phyloP scores from a whole-genome alignment of 2,329 filamentous ascomycete genomes.

The Trichophyton rubrum region DNA sequence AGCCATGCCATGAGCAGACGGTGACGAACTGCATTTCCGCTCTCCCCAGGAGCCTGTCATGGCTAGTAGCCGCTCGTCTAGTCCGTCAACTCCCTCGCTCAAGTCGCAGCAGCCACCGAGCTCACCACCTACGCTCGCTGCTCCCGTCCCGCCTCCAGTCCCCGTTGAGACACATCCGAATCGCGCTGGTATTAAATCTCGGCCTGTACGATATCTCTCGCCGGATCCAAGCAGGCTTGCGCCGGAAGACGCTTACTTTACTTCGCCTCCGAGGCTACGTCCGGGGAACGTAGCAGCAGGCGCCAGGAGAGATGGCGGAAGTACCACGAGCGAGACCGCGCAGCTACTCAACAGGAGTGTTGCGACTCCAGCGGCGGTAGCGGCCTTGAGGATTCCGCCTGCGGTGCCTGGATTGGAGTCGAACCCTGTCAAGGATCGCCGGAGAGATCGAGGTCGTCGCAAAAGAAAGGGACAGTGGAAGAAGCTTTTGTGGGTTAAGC shows the following conservation, averaged over 20 bases:
- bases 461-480: conserved; percentile 70
- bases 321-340: conserved; percentile 27
- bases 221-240: conserved; percentile 58
- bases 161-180: conserved; percentile 37
- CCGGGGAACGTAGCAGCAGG: conserved; percentile 18
- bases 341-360: conserved; percentile 28
- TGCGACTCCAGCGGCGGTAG: conserved; percentile 29
- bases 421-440: conserved; percentile 27
- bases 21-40: conserved; percentile 3
- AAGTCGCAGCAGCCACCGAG: not conserved
- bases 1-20: conserved; percentile 4
- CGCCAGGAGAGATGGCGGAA: conserved; percentile 8
- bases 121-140: conserved; percentile 23
- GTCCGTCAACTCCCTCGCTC: conserved; percentile 13
- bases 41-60: conserved; percentile 15
- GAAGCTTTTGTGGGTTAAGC: conserved; percentile 96
- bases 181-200: conserved; percentile 26
- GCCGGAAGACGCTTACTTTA: conserved; percentile 70
- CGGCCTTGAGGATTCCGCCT: conserved; percentile 32
- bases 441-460: conserved; percentile 39
- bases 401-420: conserved; percentile 27
- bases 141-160: conserved; percentile 32
- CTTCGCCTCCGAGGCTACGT: conserved; percentile 47
- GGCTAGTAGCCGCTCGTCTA: conserved; percentile 12
- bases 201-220: conserved; percentile 24